Evolutionary conservation across 192 early-diverging fungal genomes (phyloP), one percentile per base, ranked within the genome.

Genomic region (Entrophospora sp.): DNA sequence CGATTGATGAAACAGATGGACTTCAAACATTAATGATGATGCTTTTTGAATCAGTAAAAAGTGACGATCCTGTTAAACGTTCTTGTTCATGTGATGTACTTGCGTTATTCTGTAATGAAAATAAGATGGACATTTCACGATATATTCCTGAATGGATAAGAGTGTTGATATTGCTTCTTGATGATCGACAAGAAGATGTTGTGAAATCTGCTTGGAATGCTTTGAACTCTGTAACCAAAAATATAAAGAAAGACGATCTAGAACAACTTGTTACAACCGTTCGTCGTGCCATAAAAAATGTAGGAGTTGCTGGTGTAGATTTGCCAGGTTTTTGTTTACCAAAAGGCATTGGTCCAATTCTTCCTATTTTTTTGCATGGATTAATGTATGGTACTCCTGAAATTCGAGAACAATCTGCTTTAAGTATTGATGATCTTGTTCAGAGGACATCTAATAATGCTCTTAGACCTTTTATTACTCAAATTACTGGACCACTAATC

Each of bases 401-500:
- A 55, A 81, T 82, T 42, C 87, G 94, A 49, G 95, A 97, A 76
- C 84, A 84, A 36, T 81, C 92, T 25, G 92, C 94, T 43, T 75
- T 88, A 31, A 92, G 89, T 35, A 85, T 98, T 77, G 92, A 93
- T 53, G 80, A 81, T 46, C 72, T 85, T 69, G 81, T 83, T 58
- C 81, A 83, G 40, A 73, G 85, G 22, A 93, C 92, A 8, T 82
- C 87, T 14, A 80, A 84, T 5, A 83, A 85, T 14, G 86, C 87
- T 9, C 80, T 99, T 25, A 87, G 87, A 44, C 85, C 91, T 34
- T 98, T 89, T 72, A 93, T 96, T 30, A 97, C 94, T 6, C 89
- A 89, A 66, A 95, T 99, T 40, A 94, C 96, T 7, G 96, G 96
- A 44, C 93, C 95, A 25, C 81, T 99, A 44, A 99, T 99, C 77